Evolutionary conservation across 1,284 basidiomycete genomes (phyloP), one percentile per base, ranked within the genome.

Genomic region (Trichosporon inkin): DNA sequence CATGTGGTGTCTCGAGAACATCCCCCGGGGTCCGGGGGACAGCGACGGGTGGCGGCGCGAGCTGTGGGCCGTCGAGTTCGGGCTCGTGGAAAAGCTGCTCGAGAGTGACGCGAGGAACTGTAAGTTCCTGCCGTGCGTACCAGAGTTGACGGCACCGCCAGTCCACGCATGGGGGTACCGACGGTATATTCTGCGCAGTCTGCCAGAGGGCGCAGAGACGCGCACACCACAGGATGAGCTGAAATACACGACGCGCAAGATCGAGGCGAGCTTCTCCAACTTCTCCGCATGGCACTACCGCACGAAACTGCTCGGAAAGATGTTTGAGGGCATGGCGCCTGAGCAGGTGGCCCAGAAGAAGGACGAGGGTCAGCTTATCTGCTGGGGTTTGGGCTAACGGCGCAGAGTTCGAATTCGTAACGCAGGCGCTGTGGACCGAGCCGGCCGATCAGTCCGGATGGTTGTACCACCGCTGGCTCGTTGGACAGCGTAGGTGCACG

Each of bases 271-370:
- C 75, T 96, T 99, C 72, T 94, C 90, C 52, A 99, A 99, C 76
- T 99, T 97, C 75, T 95, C 91, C 61, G 96, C 96, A 16, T 99
- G 96, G 96, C 96, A 99, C 77, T 92, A 95, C 68, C 85, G 96
- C 24, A 90, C 92, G 2, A 94, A 95, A 75, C 82, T 94, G 1
- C 81, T 92, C 16, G 78, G 82, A 0, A 82, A 81, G 3, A 71
- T 91, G 6, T 94, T 90, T 90, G 81, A 81, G 4, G 75, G 78
- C n/a, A 20, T 72, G 35, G 82, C 83, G 1, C 79, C 82, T 53
- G 73, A 84, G 16, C 82, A 85, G 62, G 79, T 81, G 37, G 66
- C 69, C 13, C 78, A 80, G 66, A 84, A 83, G 28, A 85, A 84
- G 69, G 85, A 88, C 68, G 81, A 85, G 72, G 90, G 90, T 86